Conservation (phyloP, 345 rosid species). For the Syzygium grande region DNA sequence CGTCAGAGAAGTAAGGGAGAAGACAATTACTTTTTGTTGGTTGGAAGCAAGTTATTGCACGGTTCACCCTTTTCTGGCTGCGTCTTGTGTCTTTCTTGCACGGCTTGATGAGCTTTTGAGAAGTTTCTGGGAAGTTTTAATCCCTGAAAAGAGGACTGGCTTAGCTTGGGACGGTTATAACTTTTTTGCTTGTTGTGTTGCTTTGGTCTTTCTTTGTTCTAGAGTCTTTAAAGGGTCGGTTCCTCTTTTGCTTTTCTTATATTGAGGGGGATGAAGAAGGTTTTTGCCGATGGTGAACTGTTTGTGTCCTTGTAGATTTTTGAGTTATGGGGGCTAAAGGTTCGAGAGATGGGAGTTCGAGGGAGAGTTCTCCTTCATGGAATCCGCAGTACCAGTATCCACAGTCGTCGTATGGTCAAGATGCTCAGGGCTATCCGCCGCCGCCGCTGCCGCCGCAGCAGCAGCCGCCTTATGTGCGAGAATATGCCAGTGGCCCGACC, state of each 20-base stretch:
- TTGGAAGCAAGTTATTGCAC: neutral
- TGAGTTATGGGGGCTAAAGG: slow-evolving; percentile 57
- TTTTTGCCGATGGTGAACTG: neutral
- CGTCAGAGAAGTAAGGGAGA: neutral
- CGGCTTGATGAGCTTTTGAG: neutral
- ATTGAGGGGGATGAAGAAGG: neutral
- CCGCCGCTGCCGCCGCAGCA: neutral
- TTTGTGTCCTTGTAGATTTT: neutral
- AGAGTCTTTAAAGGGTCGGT: neutral
- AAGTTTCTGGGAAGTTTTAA: neutral
- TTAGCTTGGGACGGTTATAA: neutral
- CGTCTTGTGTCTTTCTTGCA: neutral
- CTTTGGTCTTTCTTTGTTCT: neutral
- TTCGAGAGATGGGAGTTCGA: slow-evolving; percentile 47
- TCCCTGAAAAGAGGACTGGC: neutral
- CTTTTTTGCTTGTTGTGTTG: neutral
- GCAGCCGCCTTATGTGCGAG: slow-evolving; percentile 25
- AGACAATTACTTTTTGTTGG: neutral
- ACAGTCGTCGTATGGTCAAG: slow-evolving; percentile 27
- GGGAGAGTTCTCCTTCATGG: slow-evolving; percentile 52
- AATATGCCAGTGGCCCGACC: neutral
- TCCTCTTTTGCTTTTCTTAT: neutral
- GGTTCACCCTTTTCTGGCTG: neutral
- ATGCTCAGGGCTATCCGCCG: slow-evolving; percentile 19
- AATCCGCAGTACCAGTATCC: slow-evolving; percentile 19